Evolutionary conservation across 2,329 filamentous ascomycete species (phyloP).

Genomic region (Fusarium hainanense): DNA sequence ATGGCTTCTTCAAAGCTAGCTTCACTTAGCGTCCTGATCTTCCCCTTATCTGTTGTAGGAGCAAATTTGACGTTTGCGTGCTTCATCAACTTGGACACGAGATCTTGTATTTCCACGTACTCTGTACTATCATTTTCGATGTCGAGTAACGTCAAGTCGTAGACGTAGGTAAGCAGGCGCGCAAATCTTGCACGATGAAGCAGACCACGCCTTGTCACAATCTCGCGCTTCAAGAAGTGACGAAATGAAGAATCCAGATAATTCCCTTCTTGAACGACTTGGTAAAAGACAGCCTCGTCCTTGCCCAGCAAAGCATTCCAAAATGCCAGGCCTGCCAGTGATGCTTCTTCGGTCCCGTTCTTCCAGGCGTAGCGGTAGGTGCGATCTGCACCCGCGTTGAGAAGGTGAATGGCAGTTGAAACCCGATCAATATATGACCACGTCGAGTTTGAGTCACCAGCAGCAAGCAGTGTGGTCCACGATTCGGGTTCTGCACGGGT

Average conservation of each 20-base stretch:
- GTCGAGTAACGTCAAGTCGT: constrained; percentile 39
- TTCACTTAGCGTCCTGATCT: constrained; percentile 31
- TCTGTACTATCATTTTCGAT: constrained; percentile 7
- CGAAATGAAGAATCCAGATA: constrained; percentile 33
- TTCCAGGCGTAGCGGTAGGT: constrained; percentile 32
- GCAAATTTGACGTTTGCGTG: constrained; percentile 27
- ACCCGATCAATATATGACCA: background rate
- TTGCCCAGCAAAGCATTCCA: constrained; percentile 43
- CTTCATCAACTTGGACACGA: constrained; percentile 29
- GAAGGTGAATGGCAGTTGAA: constrained; percentile 40
- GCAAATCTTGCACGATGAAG: constrained; percentile 30
- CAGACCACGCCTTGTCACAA: constrained; percentile 18
- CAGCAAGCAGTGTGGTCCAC: constrained; percentile 37
- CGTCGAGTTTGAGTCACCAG: constrained; percentile 16
- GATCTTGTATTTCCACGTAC: constrained; percentile 24
- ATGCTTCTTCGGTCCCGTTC: constrained; percentile 27
- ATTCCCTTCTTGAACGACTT: constrained; percentile 28
- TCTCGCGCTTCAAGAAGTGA: constrained; percentile 26
- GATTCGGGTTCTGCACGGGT: constrained; percentile 34
- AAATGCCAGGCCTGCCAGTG: constrained; percentile 42
- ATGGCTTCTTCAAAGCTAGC: constrained; percentile 37
- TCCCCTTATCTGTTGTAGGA: constrained; percentile 5
- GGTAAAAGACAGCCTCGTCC: constrained; percentile 43
- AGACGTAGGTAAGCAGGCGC: constrained; percentile 40
- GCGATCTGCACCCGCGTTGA: constrained; percentile 39